These are phyloP conservation scores for Elaeis oleifera DNA, from an alignment of 202 grass and related monocot genomes.

Conservation along the genomic window DNA sequence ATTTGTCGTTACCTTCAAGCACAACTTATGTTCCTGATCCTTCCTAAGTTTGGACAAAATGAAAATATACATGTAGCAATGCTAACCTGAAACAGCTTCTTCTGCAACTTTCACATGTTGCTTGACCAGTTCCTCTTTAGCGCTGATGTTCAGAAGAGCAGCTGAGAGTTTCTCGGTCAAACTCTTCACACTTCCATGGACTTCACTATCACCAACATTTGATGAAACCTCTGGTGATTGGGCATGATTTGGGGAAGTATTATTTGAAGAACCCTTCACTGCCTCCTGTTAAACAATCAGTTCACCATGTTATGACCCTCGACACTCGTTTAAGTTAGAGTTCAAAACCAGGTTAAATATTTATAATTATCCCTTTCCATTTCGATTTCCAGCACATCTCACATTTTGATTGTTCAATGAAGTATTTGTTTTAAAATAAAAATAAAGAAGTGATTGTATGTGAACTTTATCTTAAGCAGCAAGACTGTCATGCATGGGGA, in stretches of 20 bases:
- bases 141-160: conserved; percentile 66
- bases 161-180: conserved; percentile 77
- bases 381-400: too few species aligned
- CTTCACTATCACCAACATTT: conserved; percentile 35
- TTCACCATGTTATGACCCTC: conserved; percentile 5
- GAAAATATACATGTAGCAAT: neutral
- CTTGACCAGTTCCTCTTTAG: conserved; percentile 95
- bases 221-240: conserved; percentile 37
- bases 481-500: too few species aligned
- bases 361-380: too few species aligned
- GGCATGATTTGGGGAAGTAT: conserved; percentile 27
- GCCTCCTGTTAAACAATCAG: conserved; percentile 54
- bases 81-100: conserved; percentile 87
- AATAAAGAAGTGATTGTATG: too few species aligned
- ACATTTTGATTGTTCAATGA: too few species aligned
- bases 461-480: too few species aligned
- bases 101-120: conserved; percentile 94
- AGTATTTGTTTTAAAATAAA: too few species aligned
- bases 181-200: conserved; percentile 34
- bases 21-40: too few species aligned
- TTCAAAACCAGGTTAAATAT: too few species aligned
- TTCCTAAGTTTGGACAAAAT: too few species aligned
- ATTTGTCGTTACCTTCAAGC: too few species aligned
- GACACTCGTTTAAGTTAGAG: too few species aligned
- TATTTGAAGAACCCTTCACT: conserved; percentile 21